A percentile compares a stretch with the other conserved stretches of the same genome.
phyloP scores from a whole-genome alignment of 768 basidiomycete species.

The Chalciporus pseudorubinellus region DNA sequence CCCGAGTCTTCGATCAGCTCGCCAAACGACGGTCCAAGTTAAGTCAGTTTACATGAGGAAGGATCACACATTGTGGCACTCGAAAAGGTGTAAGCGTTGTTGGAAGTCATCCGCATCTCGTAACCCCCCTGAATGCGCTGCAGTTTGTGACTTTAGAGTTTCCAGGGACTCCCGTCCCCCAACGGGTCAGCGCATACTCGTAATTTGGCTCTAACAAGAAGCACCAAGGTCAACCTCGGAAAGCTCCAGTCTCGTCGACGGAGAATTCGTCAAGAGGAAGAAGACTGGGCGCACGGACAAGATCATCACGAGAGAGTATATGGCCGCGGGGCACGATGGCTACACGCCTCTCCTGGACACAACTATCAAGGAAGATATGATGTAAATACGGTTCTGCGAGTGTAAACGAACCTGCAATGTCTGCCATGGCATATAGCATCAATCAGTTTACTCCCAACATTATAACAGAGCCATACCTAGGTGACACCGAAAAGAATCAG shows the following conservation, averaged over 20 bases:
- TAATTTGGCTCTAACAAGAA: conserved; percentile 59
- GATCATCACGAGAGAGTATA: conserved; percentile 83
- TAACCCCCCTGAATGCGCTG: no score
- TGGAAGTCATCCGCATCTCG: no score
- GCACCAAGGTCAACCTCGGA: conserved; percentile 18
- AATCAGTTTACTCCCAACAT: no score
- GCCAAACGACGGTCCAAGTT: no score
- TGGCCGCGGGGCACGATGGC: conserved; percentile 84
- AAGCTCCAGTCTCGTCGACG: conserved; percentile 37
- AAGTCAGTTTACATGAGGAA: no score
- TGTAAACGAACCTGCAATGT: not conserved
- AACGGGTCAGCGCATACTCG: conserved; percentile 69
- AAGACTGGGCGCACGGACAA: conserved; percentile 61
- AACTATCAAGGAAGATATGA: no score
- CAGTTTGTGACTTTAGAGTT: no score
- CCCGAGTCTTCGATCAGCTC: no score
- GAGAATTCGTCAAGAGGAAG: conserved; percentile 53
- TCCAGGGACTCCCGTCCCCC: conserved; percentile 81
- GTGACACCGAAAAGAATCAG: not conserved
- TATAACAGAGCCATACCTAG: no score
- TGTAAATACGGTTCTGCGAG: not conserved
- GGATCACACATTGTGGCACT: no score
- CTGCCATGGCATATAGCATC: no score
- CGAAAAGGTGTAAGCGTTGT: no score
- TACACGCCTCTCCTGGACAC: conserved; percentile 65